Evolutionary conservation across 495 filamentous ascomycete species (phyloP).

Genomic region (Penicillium flavigenum): DNA sequence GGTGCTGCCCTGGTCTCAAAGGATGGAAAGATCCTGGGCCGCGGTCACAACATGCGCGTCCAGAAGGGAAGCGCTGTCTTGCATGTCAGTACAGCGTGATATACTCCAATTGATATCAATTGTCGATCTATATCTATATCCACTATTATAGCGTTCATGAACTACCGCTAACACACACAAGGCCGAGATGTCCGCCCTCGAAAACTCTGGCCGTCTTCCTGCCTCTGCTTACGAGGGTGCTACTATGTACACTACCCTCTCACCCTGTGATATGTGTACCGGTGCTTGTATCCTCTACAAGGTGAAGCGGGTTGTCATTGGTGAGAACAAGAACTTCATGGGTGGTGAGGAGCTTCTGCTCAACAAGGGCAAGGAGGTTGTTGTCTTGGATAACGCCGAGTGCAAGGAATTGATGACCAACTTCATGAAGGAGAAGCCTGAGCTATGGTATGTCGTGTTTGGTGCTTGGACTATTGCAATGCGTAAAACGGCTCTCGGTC

Average conservation of each 20-base stretch:
- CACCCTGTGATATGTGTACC: slow-evolving; percentile 88
- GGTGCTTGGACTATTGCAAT: slow-evolving; percentile 6
- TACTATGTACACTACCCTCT: slow-evolving; percentile 87
- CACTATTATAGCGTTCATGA: not conserved
- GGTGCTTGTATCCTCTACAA: slow-evolving; percentile 81
- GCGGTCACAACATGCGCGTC: slow-evolving; percentile 78
- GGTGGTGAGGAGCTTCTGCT: slow-evolving; percentile 75
- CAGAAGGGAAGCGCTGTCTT: slow-evolving; percentile 74
- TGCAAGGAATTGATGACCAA: slow-evolving; percentile 72
- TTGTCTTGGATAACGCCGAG: slow-evolving; percentile 66
- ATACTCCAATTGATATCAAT: not conserved
- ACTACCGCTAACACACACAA: slow-evolving; percentile 28
- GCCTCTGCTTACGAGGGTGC: slow-evolving; percentile 68
- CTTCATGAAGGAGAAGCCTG: slow-evolving; percentile 75
- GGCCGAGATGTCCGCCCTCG: slow-evolving; percentile 79
- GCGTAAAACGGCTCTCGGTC: not conserved
- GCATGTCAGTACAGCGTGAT: slow-evolving; percentile 56
- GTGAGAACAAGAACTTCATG: slow-evolving; percentile 77
- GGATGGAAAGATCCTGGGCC: slow-evolving; percentile 72
- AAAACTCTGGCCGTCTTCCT: slow-evolving; percentile 73
- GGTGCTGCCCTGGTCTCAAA: slow-evolving; percentile 71
- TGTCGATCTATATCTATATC: slow-evolving; percentile 1
- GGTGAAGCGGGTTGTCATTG: slow-evolving; percentile 77
- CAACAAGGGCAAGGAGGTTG: slow-evolving; percentile 70
- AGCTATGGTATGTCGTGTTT: slow-evolving; percentile 61